Conservation (phyloP, 1,284 basidiomycete genomes). For the Flammula alnicola region DNA sequence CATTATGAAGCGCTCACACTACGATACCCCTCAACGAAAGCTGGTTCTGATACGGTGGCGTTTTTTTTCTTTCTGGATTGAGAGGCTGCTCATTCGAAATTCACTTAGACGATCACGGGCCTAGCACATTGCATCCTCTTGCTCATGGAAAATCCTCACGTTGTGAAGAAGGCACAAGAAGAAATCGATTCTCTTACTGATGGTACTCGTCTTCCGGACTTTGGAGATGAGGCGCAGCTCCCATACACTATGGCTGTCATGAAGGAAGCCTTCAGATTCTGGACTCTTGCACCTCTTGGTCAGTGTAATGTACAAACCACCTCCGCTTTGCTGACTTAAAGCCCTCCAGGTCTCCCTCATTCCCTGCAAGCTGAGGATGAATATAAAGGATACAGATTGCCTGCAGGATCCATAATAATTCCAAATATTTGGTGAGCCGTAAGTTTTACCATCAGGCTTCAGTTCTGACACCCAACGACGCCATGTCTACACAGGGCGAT, state of each 20-base stretch:
- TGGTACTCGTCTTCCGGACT: constrained; percentile 35
- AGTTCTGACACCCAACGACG: not conserved
- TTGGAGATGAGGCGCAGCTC: constrained; percentile 34
- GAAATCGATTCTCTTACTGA: too few species aligned
- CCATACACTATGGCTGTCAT: constrained; percentile 42
- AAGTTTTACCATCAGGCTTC: not conserved
- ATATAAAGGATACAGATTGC: too few species aligned
- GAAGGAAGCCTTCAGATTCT: constrained; percentile 38
- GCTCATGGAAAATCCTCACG: constrained; percentile 37
- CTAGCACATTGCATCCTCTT: constrained; percentile 24
- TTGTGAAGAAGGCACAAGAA: constrained; percentile 38
- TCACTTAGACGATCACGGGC: constrained; percentile 25
- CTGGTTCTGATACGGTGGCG: constrained; percentile 20
- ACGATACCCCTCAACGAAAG: constrained; percentile 1
- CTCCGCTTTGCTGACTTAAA: not conserved
- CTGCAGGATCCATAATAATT: too few species aligned
- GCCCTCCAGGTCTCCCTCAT: not conserved
- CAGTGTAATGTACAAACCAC: not conserved
- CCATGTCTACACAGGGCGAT: constrained; percentile 29
- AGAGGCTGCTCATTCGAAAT: constrained; percentile 2
- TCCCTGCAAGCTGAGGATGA: too few species aligned
- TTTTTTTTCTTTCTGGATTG: not conserved
- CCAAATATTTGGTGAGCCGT: not conserved
- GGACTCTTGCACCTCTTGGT: constrained; percentile 20
- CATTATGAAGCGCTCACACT: not conserved